Evolutionary conservation across 768 basidiomycete species (phyloP).

Genomic region (Hygrophoropsis aurantiaca): DNA sequence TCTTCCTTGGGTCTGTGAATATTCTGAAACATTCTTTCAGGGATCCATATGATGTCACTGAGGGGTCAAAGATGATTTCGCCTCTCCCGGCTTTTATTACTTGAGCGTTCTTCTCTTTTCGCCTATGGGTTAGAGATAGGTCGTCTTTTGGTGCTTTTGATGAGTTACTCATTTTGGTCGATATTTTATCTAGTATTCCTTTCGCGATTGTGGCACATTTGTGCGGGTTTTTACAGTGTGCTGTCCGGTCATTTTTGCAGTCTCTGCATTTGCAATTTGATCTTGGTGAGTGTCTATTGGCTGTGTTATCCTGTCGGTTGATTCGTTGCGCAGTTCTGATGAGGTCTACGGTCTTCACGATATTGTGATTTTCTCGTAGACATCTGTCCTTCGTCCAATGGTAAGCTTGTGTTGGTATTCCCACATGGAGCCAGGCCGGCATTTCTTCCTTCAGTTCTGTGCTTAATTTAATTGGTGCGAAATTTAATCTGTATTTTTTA

Average conservation of each 20-base stretch:
- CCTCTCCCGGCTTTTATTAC: not conserved
- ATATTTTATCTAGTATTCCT: not conserved
- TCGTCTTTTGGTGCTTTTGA: not conserved
- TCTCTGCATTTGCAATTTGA: not conserved
- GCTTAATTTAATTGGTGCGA: not conserved
- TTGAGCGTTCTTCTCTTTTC: not conserved
- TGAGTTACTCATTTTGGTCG: not conserved
- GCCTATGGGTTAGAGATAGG: conserved; percentile 1
- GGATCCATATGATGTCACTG: not conserved
- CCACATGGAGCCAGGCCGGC: not conserved
- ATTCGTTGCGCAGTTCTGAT: not conserved
- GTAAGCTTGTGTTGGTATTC: not conserved
- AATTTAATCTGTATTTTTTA: not conserved
- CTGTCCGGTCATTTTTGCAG: not conserved
- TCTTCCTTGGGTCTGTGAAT: too few relatives aligned
- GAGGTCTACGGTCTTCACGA: not conserved
- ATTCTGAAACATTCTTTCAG: conserved; percentile 1
- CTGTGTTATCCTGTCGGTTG: not conserved
- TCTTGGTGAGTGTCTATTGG: not conserved
- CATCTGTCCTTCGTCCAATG: not conserved
- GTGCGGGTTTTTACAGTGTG: not conserved
- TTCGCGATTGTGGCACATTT: not conserved
- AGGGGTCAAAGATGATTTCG: conserved; percentile 5
- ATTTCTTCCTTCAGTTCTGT: not conserved
- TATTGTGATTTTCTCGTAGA: not conserved